These are phyloP conservation scores for Pichia sp. DNA, from an alignment of 1,139 yeast genomes.

Conservation along the genomic window DNA sequence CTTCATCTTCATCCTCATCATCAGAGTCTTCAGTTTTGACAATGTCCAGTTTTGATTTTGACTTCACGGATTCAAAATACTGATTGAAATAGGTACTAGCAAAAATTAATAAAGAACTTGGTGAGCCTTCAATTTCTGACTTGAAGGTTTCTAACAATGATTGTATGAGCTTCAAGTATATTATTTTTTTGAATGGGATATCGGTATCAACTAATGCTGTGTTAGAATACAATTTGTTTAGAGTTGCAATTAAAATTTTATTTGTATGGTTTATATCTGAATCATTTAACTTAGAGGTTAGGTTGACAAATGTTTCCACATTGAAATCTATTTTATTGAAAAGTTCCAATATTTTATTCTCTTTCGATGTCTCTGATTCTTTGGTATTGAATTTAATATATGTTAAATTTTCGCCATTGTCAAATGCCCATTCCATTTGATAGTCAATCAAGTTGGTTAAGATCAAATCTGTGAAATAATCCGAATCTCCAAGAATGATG, in stretches of 20 bases:
- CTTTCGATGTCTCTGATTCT: conserved; percentile 8
- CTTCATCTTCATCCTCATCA: conserved; percentile 38
- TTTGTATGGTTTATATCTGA: conserved; percentile 47
- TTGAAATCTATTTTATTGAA: conserved; percentile 49
- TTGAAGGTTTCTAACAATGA: conserved; percentile 56
- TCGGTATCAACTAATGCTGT: conserved; percentile 32
- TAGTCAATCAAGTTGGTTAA: conserved; percentile 19
- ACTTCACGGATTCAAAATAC: conserved; percentile 6
- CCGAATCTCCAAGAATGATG: conserved; percentile 29
- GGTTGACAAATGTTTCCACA: conserved; percentile 41
- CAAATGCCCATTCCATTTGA: conserved; percentile 51
- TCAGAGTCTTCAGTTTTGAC: conserved; percentile 22
- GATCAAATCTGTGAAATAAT: conserved; percentile 7
- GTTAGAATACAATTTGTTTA: conserved; percentile 56
- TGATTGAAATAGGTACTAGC: conserved; percentile 8
- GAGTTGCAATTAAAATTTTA: conserved; percentile 45
- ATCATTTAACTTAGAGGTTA: conserved; percentile 40
- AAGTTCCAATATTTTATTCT: conserved; percentile 21
- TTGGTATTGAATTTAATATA: conserved; percentile 37
- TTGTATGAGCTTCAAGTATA: conserved; percentile 64
- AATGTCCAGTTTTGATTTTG: conserved; percentile 10
- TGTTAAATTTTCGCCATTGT: conserved; percentile 51
- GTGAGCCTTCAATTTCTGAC: conserved; percentile 56
- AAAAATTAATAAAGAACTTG: conserved; percentile 30
- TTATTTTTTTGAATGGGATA: conserved; percentile 53